Evolutionary conservation across 2,329 filamentous ascomycete species (phyloP).

Genomic region (Cordyceps javanica): DNA sequence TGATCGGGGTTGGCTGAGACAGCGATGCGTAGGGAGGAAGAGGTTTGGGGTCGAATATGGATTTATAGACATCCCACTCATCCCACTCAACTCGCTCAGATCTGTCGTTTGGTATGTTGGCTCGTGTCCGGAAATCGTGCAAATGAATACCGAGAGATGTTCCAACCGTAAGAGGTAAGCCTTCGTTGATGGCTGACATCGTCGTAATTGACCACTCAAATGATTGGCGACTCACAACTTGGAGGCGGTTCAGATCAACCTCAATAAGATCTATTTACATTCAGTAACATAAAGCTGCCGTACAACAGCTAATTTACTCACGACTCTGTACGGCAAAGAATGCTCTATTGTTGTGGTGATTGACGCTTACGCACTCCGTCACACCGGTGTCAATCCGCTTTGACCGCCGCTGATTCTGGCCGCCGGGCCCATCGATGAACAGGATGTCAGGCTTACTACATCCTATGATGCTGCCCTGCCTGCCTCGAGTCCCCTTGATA

Average conservation of each 20-base stretch:
- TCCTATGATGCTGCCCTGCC: conserved; percentile 57
- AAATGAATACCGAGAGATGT: conserved; percentile 77
- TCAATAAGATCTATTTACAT: conserved; percentile 59
- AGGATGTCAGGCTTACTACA: conserved; percentile 63
- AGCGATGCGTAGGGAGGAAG: conserved; percentile 61
- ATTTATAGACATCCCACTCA: conserved; percentile 26
- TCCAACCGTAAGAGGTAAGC: conserved; percentile 73
- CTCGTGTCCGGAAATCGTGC: conserved; percentile 61
- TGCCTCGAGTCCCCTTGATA: conserved; percentile 48
- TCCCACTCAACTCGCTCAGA: conserved; percentile 31
- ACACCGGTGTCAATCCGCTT: conserved; percentile 67
- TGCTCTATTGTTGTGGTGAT: conserved; percentile 59
- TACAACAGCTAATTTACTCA: conserved; percentile 31
- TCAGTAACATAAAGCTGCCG: not conserved
- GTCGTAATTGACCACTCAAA: conserved; percentile 83
- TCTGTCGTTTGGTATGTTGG: conserved; percentile 24
- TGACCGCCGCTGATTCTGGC: conserved; percentile 40
- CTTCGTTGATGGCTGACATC: conserved; percentile 61
- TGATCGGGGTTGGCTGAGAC: conserved; percentile 74
- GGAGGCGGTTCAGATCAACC: conserved; percentile 70
- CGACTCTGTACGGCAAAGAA: conserved; percentile 75
- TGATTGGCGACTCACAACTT: conserved; percentile 59
- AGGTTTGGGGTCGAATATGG: conserved; percentile 46
- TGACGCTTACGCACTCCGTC: conserved; percentile 77
- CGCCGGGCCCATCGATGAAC: conserved; percentile 45